These are phyloP conservation scores for Phytopythium chamaehyphon DNA, from an alignment of 352 stramenopile genomes.

Conservation along the genomic window DNA sequence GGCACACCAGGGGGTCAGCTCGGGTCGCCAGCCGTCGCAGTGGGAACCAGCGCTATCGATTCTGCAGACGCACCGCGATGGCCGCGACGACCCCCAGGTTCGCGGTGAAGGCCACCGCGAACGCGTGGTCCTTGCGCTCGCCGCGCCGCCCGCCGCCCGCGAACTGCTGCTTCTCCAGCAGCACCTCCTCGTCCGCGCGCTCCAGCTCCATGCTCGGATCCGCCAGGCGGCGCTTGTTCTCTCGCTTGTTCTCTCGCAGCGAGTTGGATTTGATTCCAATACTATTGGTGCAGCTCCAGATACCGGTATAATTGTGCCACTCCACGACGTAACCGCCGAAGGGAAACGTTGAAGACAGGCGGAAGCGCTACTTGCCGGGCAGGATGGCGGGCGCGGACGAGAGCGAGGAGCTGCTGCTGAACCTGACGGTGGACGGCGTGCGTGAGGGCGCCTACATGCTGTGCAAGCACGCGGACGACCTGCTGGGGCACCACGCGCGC, in stretches of 20 bases:
- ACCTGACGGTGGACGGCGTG: constrained; percentile 75
- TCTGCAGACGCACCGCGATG: constrained; percentile 43
- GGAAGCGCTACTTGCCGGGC: not conserved
- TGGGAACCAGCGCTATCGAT: not conserved
- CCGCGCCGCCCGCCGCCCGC: constrained; percentile 22
- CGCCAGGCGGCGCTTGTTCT: not conserved
- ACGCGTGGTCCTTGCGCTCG: constrained; percentile 63
- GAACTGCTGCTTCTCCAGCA: constrained; percentile 52
- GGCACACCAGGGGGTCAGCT: not conserved
- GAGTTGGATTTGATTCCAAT: constrained; percentile 25
- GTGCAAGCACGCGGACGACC: constrained; percentile 79
- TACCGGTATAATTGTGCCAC: too few relatives aligned
- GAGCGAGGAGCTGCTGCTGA: constrained; percentile 42
- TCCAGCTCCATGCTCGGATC: constrained; percentile 62
- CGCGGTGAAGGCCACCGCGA: constrained; percentile 54
- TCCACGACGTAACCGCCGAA: not conserved
- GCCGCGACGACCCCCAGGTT: constrained; percentile 52
- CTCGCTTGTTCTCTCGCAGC: not conserved
- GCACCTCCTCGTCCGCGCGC: constrained; percentile 48
- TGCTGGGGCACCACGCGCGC: constrained; percentile 71
- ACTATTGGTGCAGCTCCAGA: too few relatives aligned
- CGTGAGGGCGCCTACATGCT: constrained; percentile 79
- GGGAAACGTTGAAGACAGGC: constrained; percentile 2
- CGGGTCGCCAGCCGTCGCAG: too few relatives aligned
- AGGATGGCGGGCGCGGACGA: constrained; percentile 25